Evolutionary conservation across 805 yeast species (phyloP).

Genomic region (Metschnikowia similis): DNA sequence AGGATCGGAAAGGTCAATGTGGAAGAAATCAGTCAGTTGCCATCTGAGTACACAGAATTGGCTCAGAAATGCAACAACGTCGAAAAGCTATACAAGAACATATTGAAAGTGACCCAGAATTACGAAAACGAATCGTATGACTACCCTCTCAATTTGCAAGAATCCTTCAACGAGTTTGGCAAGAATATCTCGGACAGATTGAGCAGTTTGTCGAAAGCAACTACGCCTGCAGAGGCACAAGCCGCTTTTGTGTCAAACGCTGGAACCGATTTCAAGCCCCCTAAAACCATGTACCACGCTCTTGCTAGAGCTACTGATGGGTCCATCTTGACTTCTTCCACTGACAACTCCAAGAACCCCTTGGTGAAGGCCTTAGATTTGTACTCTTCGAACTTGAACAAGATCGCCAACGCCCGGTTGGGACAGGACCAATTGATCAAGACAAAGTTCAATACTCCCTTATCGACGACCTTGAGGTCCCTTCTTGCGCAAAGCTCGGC

Average conservation of each 20-base stretch:
- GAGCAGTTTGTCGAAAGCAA: slow-evolving; percentile 63
- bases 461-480: slow-evolving; percentile 57
- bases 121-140: slow-evolving; percentile 80
- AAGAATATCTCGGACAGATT: slow-evolving; percentile 62
- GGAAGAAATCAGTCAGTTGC: slow-evolving; percentile 73
- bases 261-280: slow-evolving; percentile 48
- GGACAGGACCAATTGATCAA: slow-evolving; percentile 75
- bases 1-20: slow-evolving; percentile 62
- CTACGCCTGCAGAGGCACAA: slow-evolving; percentile 79
- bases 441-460: slow-evolving; percentile 63
- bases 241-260: slow-evolving; percentile 50
- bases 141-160: slow-evolving; percentile 72
- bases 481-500: slow-evolving; percentile 59
- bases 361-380: slow-evolving; percentile 60
- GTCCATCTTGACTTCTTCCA: slow-evolving; percentile 38
- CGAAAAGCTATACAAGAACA: slow-evolving; percentile 39
- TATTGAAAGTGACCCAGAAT: slow-evolving; percentile 40
- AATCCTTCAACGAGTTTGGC: slow-evolving; percentile 70
- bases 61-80: slow-evolving; percentile 38
- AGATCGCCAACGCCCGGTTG: slow-evolving; percentile 76
- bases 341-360: slow-evolving; percentile 41
- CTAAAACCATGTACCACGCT: slow-evolving; percentile 82
- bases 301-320: slow-evolving; percentile 69
- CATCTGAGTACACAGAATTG: slow-evolving; percentile 65
- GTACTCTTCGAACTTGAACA: slow-evolving; percentile 65